phyloP scores from a whole-genome alignment of 495 filamentous ascomycete genomes.

The Aspergillus cavernicola region DNA sequence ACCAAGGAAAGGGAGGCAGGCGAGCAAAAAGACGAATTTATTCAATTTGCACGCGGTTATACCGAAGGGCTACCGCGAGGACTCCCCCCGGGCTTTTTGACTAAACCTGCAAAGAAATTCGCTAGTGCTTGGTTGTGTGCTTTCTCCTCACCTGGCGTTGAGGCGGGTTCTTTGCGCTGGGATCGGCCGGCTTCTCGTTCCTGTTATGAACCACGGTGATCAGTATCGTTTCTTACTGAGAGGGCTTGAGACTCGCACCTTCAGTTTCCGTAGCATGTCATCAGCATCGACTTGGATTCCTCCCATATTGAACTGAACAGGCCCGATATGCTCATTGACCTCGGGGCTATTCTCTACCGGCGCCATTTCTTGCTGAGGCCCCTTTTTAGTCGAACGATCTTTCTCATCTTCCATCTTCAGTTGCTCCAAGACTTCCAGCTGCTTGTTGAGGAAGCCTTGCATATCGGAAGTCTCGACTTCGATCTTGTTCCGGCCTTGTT shows the following conservation, averaged over 20 bases:
- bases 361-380: constrained; percentile 41
- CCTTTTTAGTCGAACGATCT: constrained; percentile 37
- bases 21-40: neutral
- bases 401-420: constrained; percentile 63
- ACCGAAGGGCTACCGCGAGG: constrained; percentile 42
- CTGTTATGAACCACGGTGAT: constrained; percentile 30
- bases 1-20: neutral
- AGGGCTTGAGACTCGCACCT: constrained; percentile 46
- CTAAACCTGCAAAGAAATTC: constrained; percentile 63
- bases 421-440: constrained; percentile 69
- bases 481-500: constrained; percentile 39
- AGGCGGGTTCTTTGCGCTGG: constrained; percentile 39
- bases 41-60: constrained; percentile 16
- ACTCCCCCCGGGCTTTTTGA: constrained; percentile 52
- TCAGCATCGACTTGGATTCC: constrained; percentile 96
- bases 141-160: constrained; percentile 50
- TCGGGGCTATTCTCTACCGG: constrained; percentile 20
- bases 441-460: constrained; percentile 71
- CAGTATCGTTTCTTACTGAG: neutral
- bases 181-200: constrained; percentile 54
- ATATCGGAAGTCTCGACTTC: constrained; percentile 74
- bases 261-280: constrained; percentile 85
- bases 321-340: constrained; percentile 87
- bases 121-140: constrained; percentile 63
- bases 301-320: constrained; percentile 95